Evolutionary conservation across 768 basidiomycete genomes (phyloP), one percentile per base, ranked within the genome.

Genomic region (Collybia sordida): DNA sequence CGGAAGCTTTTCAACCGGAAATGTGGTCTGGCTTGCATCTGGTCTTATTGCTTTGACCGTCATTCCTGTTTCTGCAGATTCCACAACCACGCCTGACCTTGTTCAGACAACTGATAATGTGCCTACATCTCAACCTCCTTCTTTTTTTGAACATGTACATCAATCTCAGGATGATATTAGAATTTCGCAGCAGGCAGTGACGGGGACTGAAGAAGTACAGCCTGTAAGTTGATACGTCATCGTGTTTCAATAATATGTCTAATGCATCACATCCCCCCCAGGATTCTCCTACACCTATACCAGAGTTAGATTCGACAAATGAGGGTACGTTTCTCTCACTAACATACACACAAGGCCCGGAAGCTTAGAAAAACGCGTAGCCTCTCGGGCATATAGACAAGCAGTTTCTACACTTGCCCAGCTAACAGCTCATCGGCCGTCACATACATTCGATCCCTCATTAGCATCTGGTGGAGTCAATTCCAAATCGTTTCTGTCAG

Each of bases 381-480:
- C 89, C 51, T 66, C 79, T 12, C 79, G 83, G 53, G 90, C 89
- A 9, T 91, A 90, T 70, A 86, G 79, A 61, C 82, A 88, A 64
- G 90, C 90, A 9, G 64, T 88, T 50, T 63, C 78, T 6, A 89
- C 88, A 3, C 73, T 93, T 17, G 70, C 82, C 2, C 75, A 82
- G 23, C 68, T 92, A 46, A 85, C 80, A n/a, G 72, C 83, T 6
- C 72, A 81, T 50, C 78, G 84, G 14, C 73, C 79, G 28, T 71
- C 77, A 36, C 77, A 81, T 48, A 73, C 79, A 18, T 79, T 81
- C 39, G 82, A 86, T 43, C 73, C 81, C 2, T 71, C 72, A 6
- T 69, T 77, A 18, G 69, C 75, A 12, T 73, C 72, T 8, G 69
- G 73, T 21, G 63, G 67, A 31, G 61, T 66, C 15, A 71, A 69